Conservation (phyloP, 2,329 filamentous ascomycete species). For the Alternaria burnsii region DNA sequence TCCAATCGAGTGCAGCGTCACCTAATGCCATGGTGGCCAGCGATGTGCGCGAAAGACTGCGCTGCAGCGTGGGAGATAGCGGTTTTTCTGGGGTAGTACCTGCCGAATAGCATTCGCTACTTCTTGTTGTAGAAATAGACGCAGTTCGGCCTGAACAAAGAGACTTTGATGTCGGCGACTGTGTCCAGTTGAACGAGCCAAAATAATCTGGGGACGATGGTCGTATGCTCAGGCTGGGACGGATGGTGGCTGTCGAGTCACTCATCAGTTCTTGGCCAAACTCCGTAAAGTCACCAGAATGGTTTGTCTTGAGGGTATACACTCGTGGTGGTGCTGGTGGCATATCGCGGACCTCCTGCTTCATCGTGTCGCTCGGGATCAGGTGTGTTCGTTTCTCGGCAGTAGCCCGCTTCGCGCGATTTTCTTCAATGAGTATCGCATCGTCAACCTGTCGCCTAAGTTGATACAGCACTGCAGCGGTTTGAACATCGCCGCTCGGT, state of each 20-base stretch:
- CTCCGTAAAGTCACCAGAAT: constrained; percentile 27
- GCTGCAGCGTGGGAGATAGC: constrained; percentile 21
- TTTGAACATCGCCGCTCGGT: constrained; percentile 33
- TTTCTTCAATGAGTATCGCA: constrained; percentile 43
- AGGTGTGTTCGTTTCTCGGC: constrained; percentile 37
- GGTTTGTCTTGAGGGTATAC: constrained; percentile 38
- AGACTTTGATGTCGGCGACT: constrained; percentile 14
- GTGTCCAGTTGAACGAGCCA: constrained; percentile 25
- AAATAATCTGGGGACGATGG: constrained; percentile 30
- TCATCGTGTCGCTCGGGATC: constrained; percentile 40
- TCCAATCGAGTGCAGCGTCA: constrained; percentile 41
- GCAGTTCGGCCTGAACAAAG: constrained; percentile 15
- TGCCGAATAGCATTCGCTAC: constrained; percentile 27
- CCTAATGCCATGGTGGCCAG: constrained; percentile 38
- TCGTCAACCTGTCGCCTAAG: constrained; percentile 42
- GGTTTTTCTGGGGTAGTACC: constrained; percentile 30
- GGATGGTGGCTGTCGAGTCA: constrained; percentile 24
- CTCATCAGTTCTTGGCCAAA: constrained; percentile 23
- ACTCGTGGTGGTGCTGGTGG: constrained; percentile 36
- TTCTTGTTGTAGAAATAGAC: constrained; percentile 32
- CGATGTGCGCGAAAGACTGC: constrained; percentile 29
- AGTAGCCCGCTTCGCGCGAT: constrained; percentile 38
- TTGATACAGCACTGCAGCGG: constrained; percentile 38
- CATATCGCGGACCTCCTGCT: constrained; percentile 37
- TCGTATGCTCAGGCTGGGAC: constrained; percentile 16